phyloP scores from a whole-genome alignment of 495 filamentous ascomycete genomes.

The Corynascus novoguineensis region DNA sequence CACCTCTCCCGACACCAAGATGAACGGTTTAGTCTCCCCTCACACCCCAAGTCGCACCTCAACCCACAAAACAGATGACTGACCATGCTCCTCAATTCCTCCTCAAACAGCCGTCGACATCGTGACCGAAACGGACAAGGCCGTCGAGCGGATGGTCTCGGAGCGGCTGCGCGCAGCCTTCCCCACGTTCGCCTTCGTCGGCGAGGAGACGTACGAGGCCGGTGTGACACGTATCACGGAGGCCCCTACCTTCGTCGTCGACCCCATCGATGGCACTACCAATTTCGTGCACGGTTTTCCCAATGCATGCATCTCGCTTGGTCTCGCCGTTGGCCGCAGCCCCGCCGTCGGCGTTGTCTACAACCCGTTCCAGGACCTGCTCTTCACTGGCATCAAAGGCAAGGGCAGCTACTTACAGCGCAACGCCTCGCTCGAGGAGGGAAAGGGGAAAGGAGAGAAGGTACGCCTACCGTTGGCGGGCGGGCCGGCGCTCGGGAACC shows the following conservation, averaged over 20 bases:
- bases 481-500: slow-evolving; percentile 49
- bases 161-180: slow-evolving; percentile 56
- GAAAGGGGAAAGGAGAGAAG: slow-evolving; percentile 21
- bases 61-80: background rate
- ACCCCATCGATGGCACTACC: slow-evolving; percentile 85
- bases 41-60: slow-evolving; percentile 7
- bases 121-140: slow-evolving; percentile 33
- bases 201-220: slow-evolving; percentile 79
- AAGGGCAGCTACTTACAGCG: slow-evolving; percentile 57
- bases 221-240: slow-evolving; percentile 54
- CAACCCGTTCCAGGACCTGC: slow-evolving; percentile 65
- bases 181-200: slow-evolving; percentile 68
- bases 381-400: slow-evolving; percentile 68
- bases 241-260: slow-evolving; percentile 77
- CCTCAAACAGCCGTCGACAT: slow-evolving; percentile 46
- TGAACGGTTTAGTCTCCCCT: slow-evolving; percentile 61
- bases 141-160: slow-evolving; percentile 69
- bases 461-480: slow-evolving; percentile 52
- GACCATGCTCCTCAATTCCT: background rate
- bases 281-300: slow-evolving; percentile 86
- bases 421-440: slow-evolving; percentile 28
- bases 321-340: slow-evolving; percentile 56
- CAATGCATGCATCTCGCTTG: slow-evolving; percentile 75
- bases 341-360: slow-evolving; percentile 78
- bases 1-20: slow-evolving; percentile 62